Conservation (phyloP, 768 basidiomycete species). For the Collybia mongolica region DNA sequence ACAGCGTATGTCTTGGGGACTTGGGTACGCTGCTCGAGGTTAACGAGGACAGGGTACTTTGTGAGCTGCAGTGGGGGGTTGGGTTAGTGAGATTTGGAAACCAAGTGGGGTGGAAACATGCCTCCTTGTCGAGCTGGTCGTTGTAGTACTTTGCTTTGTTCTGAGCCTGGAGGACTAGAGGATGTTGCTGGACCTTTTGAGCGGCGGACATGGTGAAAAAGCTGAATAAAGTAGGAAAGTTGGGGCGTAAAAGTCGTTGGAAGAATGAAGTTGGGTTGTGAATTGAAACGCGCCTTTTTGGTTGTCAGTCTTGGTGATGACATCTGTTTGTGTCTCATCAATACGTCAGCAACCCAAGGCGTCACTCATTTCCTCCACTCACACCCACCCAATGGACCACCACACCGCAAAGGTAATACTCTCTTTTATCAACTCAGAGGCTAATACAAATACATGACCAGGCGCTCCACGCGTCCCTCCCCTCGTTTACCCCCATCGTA, state of each 20-base stretch:
- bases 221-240: conserved; percentile 18
- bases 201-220: conserved; percentile 67
- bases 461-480: conserved; percentile 65
- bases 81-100: conserved; percentile 8
- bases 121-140: conserved; percentile 96
- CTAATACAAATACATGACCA: conserved; percentile 10
- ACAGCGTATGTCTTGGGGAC: conserved; percentile 92
- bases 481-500: conserved; percentile 70
- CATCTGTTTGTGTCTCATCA: conserved; percentile 16
- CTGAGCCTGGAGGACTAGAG: conserved; percentile 79
- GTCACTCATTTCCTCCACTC: conserved; percentile 19
- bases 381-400: conserved; percentile 57
- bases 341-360: conserved; percentile 13
- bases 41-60: conserved; percentile 84
- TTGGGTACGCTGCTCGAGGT: conserved; percentile 86
- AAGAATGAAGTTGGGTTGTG: conserved; percentile 18
- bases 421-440: background rate
- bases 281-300: conserved; percentile 6
- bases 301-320: conserved; percentile 10
- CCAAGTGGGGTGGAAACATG: conserved; percentile 30
- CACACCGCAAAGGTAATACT: conserved; percentile 47
- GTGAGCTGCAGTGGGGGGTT: conserved; percentile 47
- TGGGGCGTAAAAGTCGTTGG: conserved; percentile 11
- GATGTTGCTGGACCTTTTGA: conserved; percentile 87
- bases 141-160: conserved; percentile 81